Evolutionary conservation across 2,329 filamentous ascomycete species (phyloP), one percentile per base, ranked within the genome.

Genomic region (Diaporthe eres): DNA sequence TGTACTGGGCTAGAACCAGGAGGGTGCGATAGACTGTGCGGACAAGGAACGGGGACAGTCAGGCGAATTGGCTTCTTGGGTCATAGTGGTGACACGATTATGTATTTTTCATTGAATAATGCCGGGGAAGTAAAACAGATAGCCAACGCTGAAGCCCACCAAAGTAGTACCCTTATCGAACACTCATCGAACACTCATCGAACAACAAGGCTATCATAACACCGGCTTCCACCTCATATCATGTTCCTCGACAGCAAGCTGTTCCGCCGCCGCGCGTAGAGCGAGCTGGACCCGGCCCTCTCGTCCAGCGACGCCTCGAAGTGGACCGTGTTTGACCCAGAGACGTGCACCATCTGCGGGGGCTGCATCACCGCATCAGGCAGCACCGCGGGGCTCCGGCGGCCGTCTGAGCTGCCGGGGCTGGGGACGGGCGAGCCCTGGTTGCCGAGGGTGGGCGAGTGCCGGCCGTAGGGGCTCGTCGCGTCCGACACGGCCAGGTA

Each of bases 301-400:
- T 73, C 71, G 25, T 73, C 28, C 25, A 65, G 34, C 25, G 22
- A 53, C 25, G 60, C 47, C 22, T 53, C 58, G 39, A 57, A 57
- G 9, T 65, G 37, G 17, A 57, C 25, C 49, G 22, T 19, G 22
- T 42, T 65, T 19, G 37, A 60, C 17, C 25, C 25, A 4, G 58
- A 63, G 19, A 73, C 61, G 31, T 65, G 49, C 34, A 25, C 71
- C 71, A 57, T 55, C 60, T 73, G 49, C 19, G 71, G 71, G 19
- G 25, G 49, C 71, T 65, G 58, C 71, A 73, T 25, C 7, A 25
- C 10, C 37, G 9, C 25, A 3, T n/a, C 37, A 12, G 37, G 34
- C 13, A 12, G 34, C 22, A 19, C 10, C 58, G 12, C 42, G 7
- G 22, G 34, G 25, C 58, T 31, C 31, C 34, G n/a, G 25, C 15